These are phyloP conservation scores for Gymnopilus dilepis DNA, from an alignment of 768 basidiomycete species.

Conservation along the genomic window DNA sequence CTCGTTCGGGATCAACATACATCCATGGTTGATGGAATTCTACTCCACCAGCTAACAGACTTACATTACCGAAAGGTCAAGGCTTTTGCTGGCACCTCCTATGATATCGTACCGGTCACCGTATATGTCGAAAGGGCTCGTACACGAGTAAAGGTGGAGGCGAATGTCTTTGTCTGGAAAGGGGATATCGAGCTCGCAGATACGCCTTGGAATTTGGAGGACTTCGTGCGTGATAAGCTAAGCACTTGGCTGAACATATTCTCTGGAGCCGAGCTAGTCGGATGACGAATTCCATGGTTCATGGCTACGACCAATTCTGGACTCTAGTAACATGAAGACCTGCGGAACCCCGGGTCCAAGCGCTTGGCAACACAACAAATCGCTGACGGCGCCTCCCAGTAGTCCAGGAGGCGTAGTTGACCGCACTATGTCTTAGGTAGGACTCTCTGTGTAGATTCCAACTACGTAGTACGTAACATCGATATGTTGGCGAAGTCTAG, in stretches of 20 bases:
- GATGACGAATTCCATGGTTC: neutral
- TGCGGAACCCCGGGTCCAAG: no score
- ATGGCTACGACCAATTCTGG: neutral
- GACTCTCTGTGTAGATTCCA: no score
- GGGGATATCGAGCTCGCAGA: neutral
- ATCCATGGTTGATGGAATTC: neutral
- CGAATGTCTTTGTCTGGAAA: neutral
- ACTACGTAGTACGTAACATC: no score
- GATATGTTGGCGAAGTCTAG: no score
- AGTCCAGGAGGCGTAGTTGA: no score
- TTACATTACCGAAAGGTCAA: neutral
- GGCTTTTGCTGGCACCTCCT: neutral
- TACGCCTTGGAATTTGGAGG: neutral
- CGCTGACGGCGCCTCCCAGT: no score
- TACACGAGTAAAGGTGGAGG: neutral
- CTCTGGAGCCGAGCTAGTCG: neutral
- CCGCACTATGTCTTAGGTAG: no score
- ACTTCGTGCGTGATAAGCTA: neutral
- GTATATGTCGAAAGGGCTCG: neutral
- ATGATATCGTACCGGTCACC: neutral
- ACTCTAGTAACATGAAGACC: no score
- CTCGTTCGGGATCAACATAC: neutral
- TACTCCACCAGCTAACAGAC: neutral
- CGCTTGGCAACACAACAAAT: no score
- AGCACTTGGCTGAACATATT: neutral